Percentiles rank a stretch among this genome's conserved stretches.
Evolutionary conservation across 495 filamentous ascomycete species (phyloP).

Genomic region (Penicillium dipodomyicola): DNA sequence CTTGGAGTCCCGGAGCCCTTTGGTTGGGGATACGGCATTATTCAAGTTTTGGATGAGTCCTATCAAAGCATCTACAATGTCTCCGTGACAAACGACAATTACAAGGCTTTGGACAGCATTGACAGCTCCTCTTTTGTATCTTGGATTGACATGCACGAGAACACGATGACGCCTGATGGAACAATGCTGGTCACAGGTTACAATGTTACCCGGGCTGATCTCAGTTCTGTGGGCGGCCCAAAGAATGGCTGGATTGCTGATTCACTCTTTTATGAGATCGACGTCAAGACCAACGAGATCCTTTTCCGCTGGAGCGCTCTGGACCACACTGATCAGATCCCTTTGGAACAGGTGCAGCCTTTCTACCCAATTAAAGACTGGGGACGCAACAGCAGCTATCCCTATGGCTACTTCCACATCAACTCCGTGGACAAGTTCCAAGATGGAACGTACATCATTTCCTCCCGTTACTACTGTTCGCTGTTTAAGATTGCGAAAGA

Average conservation of each 20-base stretch:
- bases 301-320: conserved; percentile 30
- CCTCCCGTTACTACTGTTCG: conserved; percentile 30
- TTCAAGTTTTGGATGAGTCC: conserved; percentile 34
- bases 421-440: conserved; percentile 31
- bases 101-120: conserved; percentile 3
- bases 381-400: conserved; percentile 10
- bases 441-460: conserved; percentile 26
- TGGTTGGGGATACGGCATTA: conserved; percentile 25
- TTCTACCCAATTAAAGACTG: background rate
- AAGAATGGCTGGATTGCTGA: conserved; percentile 45
- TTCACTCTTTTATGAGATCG: conserved; percentile 42
- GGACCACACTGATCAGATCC: conserved; percentile 13
- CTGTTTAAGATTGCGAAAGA: conserved; percentile 16
- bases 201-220: conserved; percentile 38
- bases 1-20: conserved; percentile 9
- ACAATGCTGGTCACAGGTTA: conserved; percentile 48
- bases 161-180: conserved; percentile 31
- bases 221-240: conserved; percentile 35
- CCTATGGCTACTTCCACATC: conserved; percentile 28
- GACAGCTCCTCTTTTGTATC: conserved; percentile 8
- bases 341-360: conserved; percentile 2
- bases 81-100: conserved; percentile 13
- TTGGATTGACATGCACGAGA: conserved; percentile 32
- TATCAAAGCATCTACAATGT: conserved; percentile 35
- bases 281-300: conserved; percentile 31